Conservation (phyloP, 176 grass and related monocot species). For the Dactylis glomerata region DNA sequence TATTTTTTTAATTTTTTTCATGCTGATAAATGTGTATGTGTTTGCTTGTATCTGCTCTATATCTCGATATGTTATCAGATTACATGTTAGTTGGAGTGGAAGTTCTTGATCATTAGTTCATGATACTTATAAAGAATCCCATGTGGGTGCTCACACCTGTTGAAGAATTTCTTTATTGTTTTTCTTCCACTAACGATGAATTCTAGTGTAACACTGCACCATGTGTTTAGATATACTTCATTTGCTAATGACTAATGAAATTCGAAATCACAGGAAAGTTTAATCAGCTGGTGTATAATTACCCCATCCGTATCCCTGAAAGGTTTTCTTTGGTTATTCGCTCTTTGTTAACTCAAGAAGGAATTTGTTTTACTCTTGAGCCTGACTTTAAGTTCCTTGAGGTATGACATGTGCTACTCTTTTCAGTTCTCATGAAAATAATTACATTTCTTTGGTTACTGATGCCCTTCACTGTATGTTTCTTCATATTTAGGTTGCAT, state of each 20-base stretch:
- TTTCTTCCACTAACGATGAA: conserved; percentile 8
- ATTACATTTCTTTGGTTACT: not conserved
- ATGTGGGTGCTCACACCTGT: conserved; percentile 1
- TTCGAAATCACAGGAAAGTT: conserved; percentile 74
- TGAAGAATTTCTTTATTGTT: conserved; percentile 5
- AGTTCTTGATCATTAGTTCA: not conserved
- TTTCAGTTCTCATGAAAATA: conserved; percentile 15
- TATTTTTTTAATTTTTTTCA: not conserved
- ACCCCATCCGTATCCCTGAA: conserved; percentile 93
- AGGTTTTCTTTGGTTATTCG: conserved; percentile 99
- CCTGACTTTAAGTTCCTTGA: conserved; percentile 99
- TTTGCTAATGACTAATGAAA: conserved; percentile 29
- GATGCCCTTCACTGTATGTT: conserved; percentile 18
- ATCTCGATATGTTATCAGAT: not conserved
- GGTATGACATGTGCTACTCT: conserved; percentile 42
- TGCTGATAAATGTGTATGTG: conserved; percentile 5
- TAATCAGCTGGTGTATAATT: conserved; percentile 97
- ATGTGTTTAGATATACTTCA: conserved; percentile 9
- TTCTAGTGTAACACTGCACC: conserved; percentile 6
- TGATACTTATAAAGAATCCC: not conserved
- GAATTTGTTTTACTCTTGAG: conserved; percentile 92
- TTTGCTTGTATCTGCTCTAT: conserved; percentile 12
- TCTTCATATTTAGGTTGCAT: conserved; percentile 74
- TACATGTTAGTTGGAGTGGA: not conserved
- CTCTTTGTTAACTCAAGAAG: conserved; percentile 96